These are phyloP conservation scores for slime mould (Dictyostelium discoideum) DNA, from an alignment of 78 protist species.

Conservation along the genomic window DNA sequence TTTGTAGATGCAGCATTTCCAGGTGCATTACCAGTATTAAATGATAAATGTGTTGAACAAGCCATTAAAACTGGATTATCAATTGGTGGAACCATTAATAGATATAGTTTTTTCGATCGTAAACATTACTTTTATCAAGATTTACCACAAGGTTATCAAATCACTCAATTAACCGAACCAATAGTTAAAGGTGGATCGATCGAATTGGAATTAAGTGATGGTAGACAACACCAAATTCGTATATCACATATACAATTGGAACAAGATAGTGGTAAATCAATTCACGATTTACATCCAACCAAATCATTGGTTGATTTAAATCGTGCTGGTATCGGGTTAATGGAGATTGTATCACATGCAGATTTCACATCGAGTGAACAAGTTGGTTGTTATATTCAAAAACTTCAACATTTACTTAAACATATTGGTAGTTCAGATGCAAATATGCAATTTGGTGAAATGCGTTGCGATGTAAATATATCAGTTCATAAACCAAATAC, in stretches of 20 bases:
- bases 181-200: slow-evolving; percentile 76
- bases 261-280: slow-evolving; percentile 81
- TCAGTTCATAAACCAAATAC: slow-evolving; percentile 57
- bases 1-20: slow-evolving; percentile 79
- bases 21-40: slow-evolving; percentile 71
- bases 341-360: slow-evolving; percentile 92
- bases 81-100: slow-evolving; percentile 54
- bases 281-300: slow-evolving; percentile 73
- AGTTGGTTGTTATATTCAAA: slow-evolving; percentile 78
- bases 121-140: slow-evolving; percentile 95
- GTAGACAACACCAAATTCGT: neutral
- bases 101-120: slow-evolving; percentile 86
- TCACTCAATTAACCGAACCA: slow-evolving; percentile 89
- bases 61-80: slow-evolving; percentile 87
- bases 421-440: slow-evolving; percentile 87
- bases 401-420: slow-evolving; percentile 80
- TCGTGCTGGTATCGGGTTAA: slow-evolving; percentile 91
- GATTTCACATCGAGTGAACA: slow-evolving; percentile 81
- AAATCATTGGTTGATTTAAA: slow-evolving; percentile 87
- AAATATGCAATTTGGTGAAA: slow-evolving; percentile 90
- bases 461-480: slow-evolving; percentile 93
- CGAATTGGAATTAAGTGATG: slow-evolving; percentile 17
- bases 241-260: slow-evolving; percentile 82
- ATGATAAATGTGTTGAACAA: slow-evolving; percentile 86
- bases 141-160: slow-evolving; percentile 93